These are phyloP conservation scores for Mucor ambiguus DNA, from an alignment of 371 early-diverging fungal species.

Conservation along the genomic window DNA sequence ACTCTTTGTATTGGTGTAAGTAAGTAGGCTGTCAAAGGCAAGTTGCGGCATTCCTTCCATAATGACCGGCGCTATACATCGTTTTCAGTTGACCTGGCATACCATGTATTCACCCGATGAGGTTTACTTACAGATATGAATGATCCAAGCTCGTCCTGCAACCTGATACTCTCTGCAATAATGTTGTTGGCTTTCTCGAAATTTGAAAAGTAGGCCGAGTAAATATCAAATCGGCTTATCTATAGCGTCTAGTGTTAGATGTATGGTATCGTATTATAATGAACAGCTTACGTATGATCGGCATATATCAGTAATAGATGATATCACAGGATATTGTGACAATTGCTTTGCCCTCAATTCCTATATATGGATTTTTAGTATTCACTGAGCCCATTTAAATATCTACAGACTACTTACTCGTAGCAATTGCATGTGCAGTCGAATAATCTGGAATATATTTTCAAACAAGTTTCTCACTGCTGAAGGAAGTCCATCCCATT, in stretches of 20 bases:
- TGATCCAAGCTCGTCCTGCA: slow-evolving; percentile 30
- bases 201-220: slow-evolving; percentile 34
- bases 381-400: neutral
- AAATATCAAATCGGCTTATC: slow-evolving; percentile 18
- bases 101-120: neutral
- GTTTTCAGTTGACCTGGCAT: neutral
- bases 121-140: slow-evolving; percentile 30
- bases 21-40: slow-evolving; percentile 42
- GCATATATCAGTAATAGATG: slow-evolving; percentile 35
- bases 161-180: slow-evolving; percentile 24
- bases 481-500: slow-evolving; percentile 49
- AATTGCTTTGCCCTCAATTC: slow-evolving; percentile 30
- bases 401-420: slow-evolving; percentile 18
- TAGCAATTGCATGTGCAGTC: slow-evolving; percentile 42
- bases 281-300: slow-evolving; percentile 25
- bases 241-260: neutral
- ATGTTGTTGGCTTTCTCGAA: slow-evolving; percentile 42
- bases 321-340: slow-evolving; percentile 27
- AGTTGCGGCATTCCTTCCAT: slow-evolving; percentile 37
- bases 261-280: neutral
- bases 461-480: slow-evolving; percentile 57
- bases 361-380: neutral
- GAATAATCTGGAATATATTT: slow-evolving; percentile 52
- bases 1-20: slow-evolving; percentile 47
- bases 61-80: slow-evolving; percentile 29